phyloP scores from a whole-genome alignment of 2,329 filamentous ascomycete species.

The Trichothecium roseum region DNA sequence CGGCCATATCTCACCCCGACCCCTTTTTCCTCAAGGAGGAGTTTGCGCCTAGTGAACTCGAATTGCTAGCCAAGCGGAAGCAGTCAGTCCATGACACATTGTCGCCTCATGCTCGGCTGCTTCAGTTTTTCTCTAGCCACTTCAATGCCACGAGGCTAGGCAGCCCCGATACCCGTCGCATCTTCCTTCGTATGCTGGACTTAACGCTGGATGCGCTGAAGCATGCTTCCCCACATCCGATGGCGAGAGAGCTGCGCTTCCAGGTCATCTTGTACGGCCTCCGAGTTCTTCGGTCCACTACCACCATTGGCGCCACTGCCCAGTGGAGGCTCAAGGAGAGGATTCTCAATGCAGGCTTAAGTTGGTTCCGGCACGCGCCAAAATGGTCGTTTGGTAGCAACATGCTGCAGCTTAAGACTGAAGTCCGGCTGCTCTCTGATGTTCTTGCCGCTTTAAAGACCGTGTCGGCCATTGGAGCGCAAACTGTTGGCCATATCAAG shows the following conservation, averaged over 20 bases:
- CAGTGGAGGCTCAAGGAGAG: conserved; percentile 83
- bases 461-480: conserved; percentile 48
- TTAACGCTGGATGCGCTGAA: conserved; percentile 68
- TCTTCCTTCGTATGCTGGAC: conserved; percentile 74
- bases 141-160: conserved; percentile 88
- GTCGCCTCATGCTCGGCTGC: conserved; percentile 71
- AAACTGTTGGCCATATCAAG: conserved; percentile 43
- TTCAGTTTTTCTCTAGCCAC: conserved; percentile 88
- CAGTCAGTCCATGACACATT: conserved; percentile 73
- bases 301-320: conserved; percentile 49
- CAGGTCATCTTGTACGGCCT: conserved; percentile 77
- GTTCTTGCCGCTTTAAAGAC: conserved; percentile 57
- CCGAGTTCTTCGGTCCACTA: conserved; percentile 64
- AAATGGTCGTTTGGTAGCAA: conserved; percentile 96
- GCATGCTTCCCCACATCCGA: conserved; percentile 64
- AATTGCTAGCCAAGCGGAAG: conserved; percentile 61
- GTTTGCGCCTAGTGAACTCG: conserved; percentile 82
- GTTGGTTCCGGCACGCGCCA: conserved; percentile 78
- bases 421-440: conserved; percentile 72
- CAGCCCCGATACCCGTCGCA: conserved; percentile 67
- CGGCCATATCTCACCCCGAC: conserved; percentile 62
- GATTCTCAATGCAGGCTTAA: conserved; percentile 73
- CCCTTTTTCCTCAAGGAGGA: conserved; percentile 89
- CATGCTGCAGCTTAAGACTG: conserved; percentile 83
- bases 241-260: conserved; percentile 87